Evolutionary conservation across 129 eudicot genomes (phyloP), one percentile per base, ranked within the genome.

Genomic region (Ambrosia artemisiifolia): DNA sequence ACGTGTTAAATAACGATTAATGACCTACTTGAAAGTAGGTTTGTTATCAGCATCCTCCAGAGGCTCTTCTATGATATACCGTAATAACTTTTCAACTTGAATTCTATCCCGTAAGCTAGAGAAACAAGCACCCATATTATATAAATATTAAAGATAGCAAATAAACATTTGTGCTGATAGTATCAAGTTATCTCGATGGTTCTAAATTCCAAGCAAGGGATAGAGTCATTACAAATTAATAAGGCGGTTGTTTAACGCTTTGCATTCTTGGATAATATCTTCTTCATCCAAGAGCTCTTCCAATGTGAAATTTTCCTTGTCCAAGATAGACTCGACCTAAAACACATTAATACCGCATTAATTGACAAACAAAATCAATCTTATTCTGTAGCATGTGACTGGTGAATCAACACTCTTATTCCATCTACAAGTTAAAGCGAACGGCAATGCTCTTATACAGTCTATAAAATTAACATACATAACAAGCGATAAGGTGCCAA

Each of bases 241-340:
- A 62, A 92, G 94, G 48, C 98, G 98, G 43, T 89, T 87, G 80
- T 92, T 92, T 24, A 88, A 74, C 16, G 89, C 91, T 87, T 88
- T 92, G 98, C 98, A 92, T 79, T 92, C 98, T 83, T 92, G 98
- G 67, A 92, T 92, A 57, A 92, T 89, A 80, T 92, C 98, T 78
- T 92, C 98, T 74, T 92, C 96, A 53, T 92, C 98, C 89, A 92
- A 70, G 68, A 92, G 94, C 89, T 92, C 98, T 79, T 92, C 98
- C 82, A 92, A 71, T 47, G 98, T 87, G 75, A 83, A 88, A 81
- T 73, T 75, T 28, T 92, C 98, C 85, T 85, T 88, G 88, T 92
- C 98, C 60, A 92, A 70, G 62, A 88, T 81, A 30, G 86, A 74
- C 70, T 92, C 98, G 24, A 88, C 84, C 98, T 92, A 66, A 73